phyloP scores from a whole-genome alignment of 2,329 filamentous ascomycete genomes.

The Monosporascus ibericus region DNA sequence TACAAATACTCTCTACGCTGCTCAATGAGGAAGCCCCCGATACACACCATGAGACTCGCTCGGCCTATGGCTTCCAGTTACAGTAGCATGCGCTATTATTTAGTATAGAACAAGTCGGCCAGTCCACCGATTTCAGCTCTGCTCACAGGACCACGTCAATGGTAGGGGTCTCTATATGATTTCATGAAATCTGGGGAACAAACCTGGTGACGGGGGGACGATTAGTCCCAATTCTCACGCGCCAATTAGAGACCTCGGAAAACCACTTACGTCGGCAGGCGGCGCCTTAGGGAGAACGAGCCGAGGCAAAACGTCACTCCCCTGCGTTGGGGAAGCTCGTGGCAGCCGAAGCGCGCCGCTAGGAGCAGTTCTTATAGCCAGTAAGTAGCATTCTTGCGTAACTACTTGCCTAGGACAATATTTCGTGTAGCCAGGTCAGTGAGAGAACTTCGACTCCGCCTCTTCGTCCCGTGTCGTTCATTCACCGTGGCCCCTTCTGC shows the following conservation, averaged over 20 bases:
- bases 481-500: not conserved
- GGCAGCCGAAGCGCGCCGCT: not conserved
- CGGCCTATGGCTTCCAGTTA: too few relatives aligned
- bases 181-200: not conserved
- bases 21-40: too few relatives aligned
- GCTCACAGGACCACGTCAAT: not conserved
- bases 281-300: not conserved
- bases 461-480: not conserved
- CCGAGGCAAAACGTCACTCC: not conserved
- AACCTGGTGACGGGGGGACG: not conserved
- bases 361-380: not conserved
- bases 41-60: too few relatives aligned
- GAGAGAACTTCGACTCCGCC: not conserved
- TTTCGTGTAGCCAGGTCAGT: too few relatives aligned
- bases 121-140: too few relatives aligned
- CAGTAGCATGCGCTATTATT: too few relatives aligned
- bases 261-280: not conserved
- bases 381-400: not conserved
- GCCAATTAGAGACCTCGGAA: not conserved
- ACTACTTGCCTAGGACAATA: too few relatives aligned
- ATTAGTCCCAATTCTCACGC: not conserved
- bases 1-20: too few relatives aligned
- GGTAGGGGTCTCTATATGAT: not conserved
- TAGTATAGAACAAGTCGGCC: too few relatives aligned
- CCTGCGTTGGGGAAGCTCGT: not conserved